These are phyloP conservation scores for Areca catechu DNA, from an alignment of 176 grass and related monocot genomes.

Conservation along the genomic window DNA sequence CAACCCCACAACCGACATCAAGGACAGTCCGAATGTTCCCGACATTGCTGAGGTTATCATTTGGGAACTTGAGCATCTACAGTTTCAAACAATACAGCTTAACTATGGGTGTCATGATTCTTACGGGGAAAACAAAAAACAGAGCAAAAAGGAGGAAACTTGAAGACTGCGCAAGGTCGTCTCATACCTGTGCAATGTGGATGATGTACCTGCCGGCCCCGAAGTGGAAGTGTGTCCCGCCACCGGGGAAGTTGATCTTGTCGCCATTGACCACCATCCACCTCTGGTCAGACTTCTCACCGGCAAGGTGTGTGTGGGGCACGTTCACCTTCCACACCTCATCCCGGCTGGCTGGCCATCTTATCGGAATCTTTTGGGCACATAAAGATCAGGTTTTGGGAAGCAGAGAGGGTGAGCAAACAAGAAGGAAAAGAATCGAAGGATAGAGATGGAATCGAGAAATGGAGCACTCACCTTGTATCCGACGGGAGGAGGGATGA, in stretches of 20 bases:
- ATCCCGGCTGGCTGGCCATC: conserved; percentile 63
- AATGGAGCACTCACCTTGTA: conserved; percentile 34
- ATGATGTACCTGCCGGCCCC: conserved; percentile 76
- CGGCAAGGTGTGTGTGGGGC: conserved; percentile 59
- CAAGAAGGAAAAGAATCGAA: background rate
- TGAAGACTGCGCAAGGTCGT: background rate
- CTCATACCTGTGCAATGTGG: conserved; percentile 51
- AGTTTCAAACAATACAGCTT: background rate
- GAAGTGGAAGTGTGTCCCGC: conserved; percentile 63
- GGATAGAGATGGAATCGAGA: background rate
- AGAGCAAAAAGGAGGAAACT: background rate
- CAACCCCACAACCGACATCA: conserved; percentile 69
- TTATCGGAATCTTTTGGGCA: conserved; percentile 33
- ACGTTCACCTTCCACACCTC: conserved; percentile 73
- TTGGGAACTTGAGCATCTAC: conserved; percentile 59
- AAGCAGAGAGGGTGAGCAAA: too few species aligned
- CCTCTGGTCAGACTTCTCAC: conserved; percentile 71
- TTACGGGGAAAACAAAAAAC: conserved; percentile 1
- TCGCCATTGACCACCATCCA: conserved; percentile 73
- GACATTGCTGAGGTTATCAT: conserved; percentile 50
- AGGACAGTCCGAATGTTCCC: conserved; percentile 63
- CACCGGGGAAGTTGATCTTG: conserved; percentile 76
- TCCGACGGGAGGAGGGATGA: conserved; percentile 54
- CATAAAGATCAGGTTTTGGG: conserved; percentile 5
- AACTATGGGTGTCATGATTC: background rate